A percentile compares a stretch with the other conserved stretches of the same genome.
phyloP scores from a whole-genome alignment of 345 rosid species.

The Garcia nutans region DNA sequence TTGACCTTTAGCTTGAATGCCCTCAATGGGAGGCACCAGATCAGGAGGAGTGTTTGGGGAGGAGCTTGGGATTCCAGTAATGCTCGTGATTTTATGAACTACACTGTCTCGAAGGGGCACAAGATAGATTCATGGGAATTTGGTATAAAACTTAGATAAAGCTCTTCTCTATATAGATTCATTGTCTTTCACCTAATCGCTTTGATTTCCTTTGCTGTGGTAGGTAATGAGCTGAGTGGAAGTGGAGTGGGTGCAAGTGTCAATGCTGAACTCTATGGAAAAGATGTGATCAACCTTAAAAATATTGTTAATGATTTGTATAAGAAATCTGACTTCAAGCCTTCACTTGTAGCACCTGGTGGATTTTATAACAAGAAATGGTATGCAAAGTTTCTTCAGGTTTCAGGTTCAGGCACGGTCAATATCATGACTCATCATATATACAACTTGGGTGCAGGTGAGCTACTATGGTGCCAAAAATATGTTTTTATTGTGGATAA shows the following conservation, averaged over 20 bases:
- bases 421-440: constrained; percentile 80
- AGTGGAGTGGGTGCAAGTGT: constrained; percentile 80
- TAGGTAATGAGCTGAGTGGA: constrained; percentile 94
- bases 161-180: constrained; percentile 12
- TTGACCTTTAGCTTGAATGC: constrained; percentile 91
- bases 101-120: constrained; percentile 76
- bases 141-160: constrained; percentile 43
- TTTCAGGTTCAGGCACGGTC: constrained; percentile 64
- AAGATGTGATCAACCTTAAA: constrained; percentile 64
- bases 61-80: constrained; percentile 85
- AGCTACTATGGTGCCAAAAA: constrained; percentile 1
- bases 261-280: constrained; percentile 68
- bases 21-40: constrained; percentile 73
- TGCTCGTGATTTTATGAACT: constrained; percentile 68
- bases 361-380: constrained; percentile 76
- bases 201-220: constrained; percentile 17
- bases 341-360: constrained; percentile 81
- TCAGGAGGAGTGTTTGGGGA: constrained; percentile 56
- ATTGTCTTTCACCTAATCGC: constrained; percentile 12
- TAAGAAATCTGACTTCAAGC: constrained; percentile 50
- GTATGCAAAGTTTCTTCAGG: constrained; percentile 70
- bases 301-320: constrained; percentile 55
- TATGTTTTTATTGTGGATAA: not conserved
- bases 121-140: constrained; percentile 93
- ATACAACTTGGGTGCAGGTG: constrained; percentile 94